phyloP scores from a whole-genome alignment of 2,329 filamentous ascomycete genomes.

The Pezicula radicicola region DNA sequence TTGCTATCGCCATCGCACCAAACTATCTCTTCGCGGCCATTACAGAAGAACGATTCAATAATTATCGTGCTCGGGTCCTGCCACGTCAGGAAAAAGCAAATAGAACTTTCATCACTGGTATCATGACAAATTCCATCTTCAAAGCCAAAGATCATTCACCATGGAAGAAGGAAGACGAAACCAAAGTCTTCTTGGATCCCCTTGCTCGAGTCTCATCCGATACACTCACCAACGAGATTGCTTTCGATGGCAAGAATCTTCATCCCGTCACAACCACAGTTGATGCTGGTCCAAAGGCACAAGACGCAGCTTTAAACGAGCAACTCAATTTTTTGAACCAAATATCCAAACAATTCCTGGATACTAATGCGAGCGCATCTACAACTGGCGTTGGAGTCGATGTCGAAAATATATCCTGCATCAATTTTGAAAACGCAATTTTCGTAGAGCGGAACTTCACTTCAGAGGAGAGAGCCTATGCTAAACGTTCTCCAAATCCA shows the following conservation, averaged over 20 bases:
- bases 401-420: neutral
- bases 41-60: no score
- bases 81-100: neutral
- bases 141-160: neutral
- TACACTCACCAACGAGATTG: slow-evolving; percentile 41
- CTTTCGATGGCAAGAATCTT: neutral
- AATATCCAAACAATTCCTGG: neutral
- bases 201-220: slow-evolving; percentile 24
- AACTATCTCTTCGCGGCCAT: no score
- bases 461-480: slow-evolving; percentile 75
- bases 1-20: no score
- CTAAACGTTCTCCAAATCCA: slow-evolving; percentile 69
- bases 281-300: neutral
- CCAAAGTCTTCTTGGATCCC: neutral
- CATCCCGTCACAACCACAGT: neutral
- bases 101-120: neutral
- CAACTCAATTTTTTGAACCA: neutral
- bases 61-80: no score
- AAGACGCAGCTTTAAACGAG: neutral
- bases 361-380: neutral
- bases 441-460: slow-evolving; percentile 96
- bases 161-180: neutral
- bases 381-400: neutral
- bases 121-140: neutral
- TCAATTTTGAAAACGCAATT: slow-evolving; percentile 61